Percentiles rank a stretch among this genome's conserved stretches.
Evolutionary conservation across 129 eudicot genomes (phyloP).

Genomic region (Solidago caesia): DNA sequence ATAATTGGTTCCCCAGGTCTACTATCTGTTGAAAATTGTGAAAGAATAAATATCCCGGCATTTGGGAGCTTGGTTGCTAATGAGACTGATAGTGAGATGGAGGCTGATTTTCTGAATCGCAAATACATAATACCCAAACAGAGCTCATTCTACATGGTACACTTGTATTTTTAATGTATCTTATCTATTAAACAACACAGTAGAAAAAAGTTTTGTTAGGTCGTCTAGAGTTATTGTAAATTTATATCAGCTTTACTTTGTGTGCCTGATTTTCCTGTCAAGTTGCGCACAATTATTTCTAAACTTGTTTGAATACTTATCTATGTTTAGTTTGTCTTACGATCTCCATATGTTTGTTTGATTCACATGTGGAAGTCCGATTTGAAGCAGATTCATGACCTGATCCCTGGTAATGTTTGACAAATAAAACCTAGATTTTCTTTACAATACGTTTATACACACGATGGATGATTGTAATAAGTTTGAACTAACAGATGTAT

Average conservation of each 20-base stretch:
- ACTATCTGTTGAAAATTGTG: constrained; percentile 23
- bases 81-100: constrained; percentile 48
- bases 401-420: constrained; percentile 69
- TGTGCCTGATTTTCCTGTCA: not conserved
- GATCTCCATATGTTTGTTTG: constrained; percentile 36
- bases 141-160: constrained; percentile 80
- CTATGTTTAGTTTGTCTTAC: constrained; percentile 33
- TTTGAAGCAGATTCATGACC: constrained; percentile 68
- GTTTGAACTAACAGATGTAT: constrained; percentile 18
- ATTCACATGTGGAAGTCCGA: constrained; percentile 75
- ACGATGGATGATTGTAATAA: constrained; percentile 7
- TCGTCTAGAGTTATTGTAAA: not conserved
- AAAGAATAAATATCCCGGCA: constrained; percentile 42
- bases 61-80: constrained; percentile 62
- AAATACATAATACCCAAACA: constrained; percentile 68
- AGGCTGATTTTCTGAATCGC: constrained; percentile 57
- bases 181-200: not conserved
- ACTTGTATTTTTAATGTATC: not conserved
- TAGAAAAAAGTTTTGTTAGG: not conserved
- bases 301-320: not conserved
- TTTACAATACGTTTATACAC: not conserved
- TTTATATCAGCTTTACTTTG: not conserved
- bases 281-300: constrained; percentile 13
- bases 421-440: constrained; percentile 12
- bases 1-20: constrained; percentile 37